Conservation (phyloP, 805 yeast genomes). For the Lachancea kluyveri region DNA sequence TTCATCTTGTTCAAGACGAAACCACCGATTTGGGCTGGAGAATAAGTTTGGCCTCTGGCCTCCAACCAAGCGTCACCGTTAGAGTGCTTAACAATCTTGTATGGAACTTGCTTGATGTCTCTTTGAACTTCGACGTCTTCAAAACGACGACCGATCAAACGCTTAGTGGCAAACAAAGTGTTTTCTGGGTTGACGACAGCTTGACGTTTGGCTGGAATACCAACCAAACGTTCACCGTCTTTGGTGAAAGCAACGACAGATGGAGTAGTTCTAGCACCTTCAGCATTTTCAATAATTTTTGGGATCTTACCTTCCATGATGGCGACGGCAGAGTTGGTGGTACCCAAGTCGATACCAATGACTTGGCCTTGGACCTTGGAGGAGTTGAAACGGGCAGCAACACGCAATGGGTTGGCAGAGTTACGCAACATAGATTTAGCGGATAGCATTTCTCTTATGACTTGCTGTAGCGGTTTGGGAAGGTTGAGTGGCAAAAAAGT, state of each 20-base stretch:
- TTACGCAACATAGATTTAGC: conserved; percentile 10
- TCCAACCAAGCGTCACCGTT: conserved; percentile 97
- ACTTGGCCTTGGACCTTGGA: conserved; percentile 40
- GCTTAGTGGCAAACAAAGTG: conserved; percentile 90
- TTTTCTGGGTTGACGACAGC: conserved; percentile 92
- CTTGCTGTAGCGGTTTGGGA: no score
- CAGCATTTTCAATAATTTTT: conserved; percentile 71
- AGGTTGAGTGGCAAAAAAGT: no score
- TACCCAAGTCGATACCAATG: conserved; percentile 80
- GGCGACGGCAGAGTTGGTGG: conserved; percentile 86
- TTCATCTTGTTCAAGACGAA: conserved; percentile 93
- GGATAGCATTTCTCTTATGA: conserved; percentile 5
- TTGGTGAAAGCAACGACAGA: conserved; percentile 92
- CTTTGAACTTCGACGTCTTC: conserved; percentile 86
- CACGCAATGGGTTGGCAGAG: conserved; percentile 8
- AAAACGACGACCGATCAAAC: conserved; percentile 90
- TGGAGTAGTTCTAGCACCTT: conserved; percentile 84
- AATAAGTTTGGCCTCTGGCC: conserved; percentile 80
- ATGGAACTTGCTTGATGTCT: conserved; percentile 83
- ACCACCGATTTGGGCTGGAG: conserved; percentile 95
- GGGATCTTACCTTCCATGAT: conserved; percentile 66
- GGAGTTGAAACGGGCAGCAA: conserved; percentile 30
- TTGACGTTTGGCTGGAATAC: conserved; percentile 94
- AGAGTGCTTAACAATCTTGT: conserved; percentile 80
- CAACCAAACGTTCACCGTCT: conserved; percentile 87